phyloP scores from a whole-genome alignment of 2,329 filamentous ascomycete genomes.

The Aaosphaeria pasadenensis region DNA sequence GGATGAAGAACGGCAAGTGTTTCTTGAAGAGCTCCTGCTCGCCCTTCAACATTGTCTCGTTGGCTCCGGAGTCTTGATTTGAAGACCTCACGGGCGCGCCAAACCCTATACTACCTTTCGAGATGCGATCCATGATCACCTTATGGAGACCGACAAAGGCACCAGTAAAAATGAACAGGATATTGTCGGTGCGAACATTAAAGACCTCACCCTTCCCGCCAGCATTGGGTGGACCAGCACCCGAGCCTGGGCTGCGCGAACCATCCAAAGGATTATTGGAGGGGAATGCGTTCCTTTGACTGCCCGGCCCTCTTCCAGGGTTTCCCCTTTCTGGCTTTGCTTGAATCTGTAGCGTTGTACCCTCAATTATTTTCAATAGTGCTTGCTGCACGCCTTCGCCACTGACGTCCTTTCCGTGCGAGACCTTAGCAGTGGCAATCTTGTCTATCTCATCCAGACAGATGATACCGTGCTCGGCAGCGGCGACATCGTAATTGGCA shows the following conservation, averaged over 20 bases:
- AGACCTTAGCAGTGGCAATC: constrained; percentile 82
- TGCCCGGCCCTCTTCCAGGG: constrained; percentile 19
- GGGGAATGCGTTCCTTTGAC: constrained; percentile 8
- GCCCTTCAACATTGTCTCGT: constrained; percentile 57
- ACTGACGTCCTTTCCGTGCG: constrained; percentile 88
- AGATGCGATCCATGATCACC: constrained; percentile 79
- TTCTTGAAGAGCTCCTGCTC: constrained; percentile 60
- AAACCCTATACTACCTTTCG: constrained; percentile 85
- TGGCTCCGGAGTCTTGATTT: constrained; percentile 47
- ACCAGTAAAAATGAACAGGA: constrained; percentile 94
- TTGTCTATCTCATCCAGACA: constrained; percentile 98
- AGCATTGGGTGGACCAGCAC: constrained; percentile 6
- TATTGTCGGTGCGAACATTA: constrained; percentile 89
- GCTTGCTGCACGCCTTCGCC: constrained; percentile 97
- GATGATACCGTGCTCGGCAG: constrained; percentile 87
- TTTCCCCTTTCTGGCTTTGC: constrained; percentile 71
- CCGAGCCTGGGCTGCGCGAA: constrained; percentile 14
- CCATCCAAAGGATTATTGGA: constrained; percentile 19
- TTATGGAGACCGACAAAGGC: constrained; percentile 94
- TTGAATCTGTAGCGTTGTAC: constrained; percentile 87
- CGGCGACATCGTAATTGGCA: constrained; percentile 80
- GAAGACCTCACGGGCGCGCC: constrained; percentile 71
- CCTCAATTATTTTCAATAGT: constrained; percentile 91
- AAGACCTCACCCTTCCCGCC: constrained; percentile 56
- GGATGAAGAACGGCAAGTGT: constrained; percentile 55